A percentile compares a stretch with the other conserved stretches of the same genome.
Conservation (phyloP, 1,284 basidiomycete species). For the Papiliotrema flavescens region DNA sequence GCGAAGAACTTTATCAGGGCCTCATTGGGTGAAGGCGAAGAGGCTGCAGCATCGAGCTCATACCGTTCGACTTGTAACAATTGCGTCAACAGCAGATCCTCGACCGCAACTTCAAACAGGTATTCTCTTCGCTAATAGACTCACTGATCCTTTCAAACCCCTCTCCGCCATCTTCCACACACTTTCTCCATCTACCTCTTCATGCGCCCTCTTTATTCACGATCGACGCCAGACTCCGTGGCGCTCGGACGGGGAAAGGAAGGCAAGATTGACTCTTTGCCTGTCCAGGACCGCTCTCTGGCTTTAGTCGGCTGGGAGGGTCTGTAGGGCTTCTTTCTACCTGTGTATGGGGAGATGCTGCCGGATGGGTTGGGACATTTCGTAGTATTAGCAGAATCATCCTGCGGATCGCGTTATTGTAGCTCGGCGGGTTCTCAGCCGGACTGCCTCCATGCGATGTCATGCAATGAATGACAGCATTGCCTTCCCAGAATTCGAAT, state of each 20-base stretch:
- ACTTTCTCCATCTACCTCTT: neutral
- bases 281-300: conserved; percentile 1
- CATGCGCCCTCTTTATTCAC: conserved; percentile 35
- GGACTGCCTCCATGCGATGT: neutral
- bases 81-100: too few relatives aligned
- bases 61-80: too few relatives aligned
- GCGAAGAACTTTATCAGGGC: too few relatives aligned
- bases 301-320: conserved; percentile 6
- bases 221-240: conserved; percentile 39
- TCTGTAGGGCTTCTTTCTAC: neutral
- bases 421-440: neutral
- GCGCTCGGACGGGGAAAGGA: conserved; percentile 46
- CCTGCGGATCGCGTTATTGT: too few relatives aligned
- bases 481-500: neutral
- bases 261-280: conserved; percentile 27
- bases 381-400: too few relatives aligned
- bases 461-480: neutral
- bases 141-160: neutral
- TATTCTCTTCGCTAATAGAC: too few relatives aligned
- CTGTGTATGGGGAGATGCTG: neutral
- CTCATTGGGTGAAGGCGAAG: too few relatives aligned
- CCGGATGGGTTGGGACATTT: neutral
- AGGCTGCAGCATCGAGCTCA: too few relatives aligned
- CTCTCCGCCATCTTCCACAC: neutral
- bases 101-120: too few relatives aligned